Base-by-base conservation (phyloP, 2,329 filamentous ascomycete genomes). In the Phyllosticta citrichinensis region DNA sequence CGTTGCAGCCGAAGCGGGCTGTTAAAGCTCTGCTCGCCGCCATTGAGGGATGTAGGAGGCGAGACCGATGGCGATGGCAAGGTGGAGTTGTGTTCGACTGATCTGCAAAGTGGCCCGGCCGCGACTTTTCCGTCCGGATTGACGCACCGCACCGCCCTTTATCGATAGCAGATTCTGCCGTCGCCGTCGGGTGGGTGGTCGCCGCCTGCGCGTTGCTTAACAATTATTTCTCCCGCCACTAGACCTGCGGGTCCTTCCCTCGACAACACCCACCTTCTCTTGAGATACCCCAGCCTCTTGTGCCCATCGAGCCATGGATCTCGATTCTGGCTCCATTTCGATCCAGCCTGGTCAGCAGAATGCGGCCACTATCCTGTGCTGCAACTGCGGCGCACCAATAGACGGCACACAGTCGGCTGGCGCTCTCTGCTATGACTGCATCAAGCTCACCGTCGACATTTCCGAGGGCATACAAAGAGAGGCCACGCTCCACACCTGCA, bases 361-460 rank as follows among this genome's bases (percentile, higher is more conserved):
- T 62, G 69, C 77, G 64, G 83, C 84, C 64, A 87, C 84, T n/a
- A 96, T 97, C 71, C 88, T 99, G 62, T 99, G 94, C 77, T 96
- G 91, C 80, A 96, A 97, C 81, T 99, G 94, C 75, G 94, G 93
- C 71, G 91, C 90, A 63, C 87, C 93, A 50, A 96, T 99, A 70
- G 92, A 97, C 75, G 94, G 94, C 56, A 62, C 61, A 12, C 51
- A 52, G 14, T 82, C 89, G 25, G 87, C 88, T 58, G 91, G 91
- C 64, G 92, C 94, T 51, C 86, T 97, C 62, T 99, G 94, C 79
- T 91, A 91, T 75, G 93, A 97, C 80, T 97, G 94, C 75, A 86
- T 97, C 72, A 96, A 96, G 75, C 84, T 95, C 67, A 95, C 91
- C 56, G 85, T 95, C 76, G 94, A 99, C 76, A 93, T 97, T 67